Percentiles rank a stretch among this genome's conserved stretches.
Evolutionary conservation across 345 rosid species (phyloP).

Genomic region (Erodium maritimum): DNA sequence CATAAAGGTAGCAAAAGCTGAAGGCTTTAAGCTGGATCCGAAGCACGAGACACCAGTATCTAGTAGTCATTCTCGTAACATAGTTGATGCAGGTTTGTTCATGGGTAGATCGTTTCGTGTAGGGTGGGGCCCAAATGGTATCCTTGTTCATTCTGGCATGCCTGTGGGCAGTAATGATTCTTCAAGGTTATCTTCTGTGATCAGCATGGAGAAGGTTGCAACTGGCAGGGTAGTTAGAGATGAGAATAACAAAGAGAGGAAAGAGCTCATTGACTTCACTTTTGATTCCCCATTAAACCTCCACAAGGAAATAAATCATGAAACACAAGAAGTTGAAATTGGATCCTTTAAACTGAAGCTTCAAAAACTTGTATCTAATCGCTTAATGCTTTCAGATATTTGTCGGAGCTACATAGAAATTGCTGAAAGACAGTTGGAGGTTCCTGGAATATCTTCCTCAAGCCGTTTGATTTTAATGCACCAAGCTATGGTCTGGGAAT

Average conservation of each 20-base stretch:
- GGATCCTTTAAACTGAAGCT: conserved; percentile 68
- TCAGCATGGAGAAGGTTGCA: conserved; percentile 72
- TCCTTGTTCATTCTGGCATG: conserved; percentile 75
- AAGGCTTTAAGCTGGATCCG: conserved; percentile 71
- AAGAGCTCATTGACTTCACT: conserved; percentile 59
- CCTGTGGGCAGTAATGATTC: conserved; percentile 41
- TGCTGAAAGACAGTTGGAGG: conserved; percentile 69
- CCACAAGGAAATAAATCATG: conserved; percentile 51
- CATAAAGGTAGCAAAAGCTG: conserved; percentile 32
- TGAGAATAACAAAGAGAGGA: conserved; percentile 49
- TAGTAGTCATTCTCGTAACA: conserved; percentile 53
- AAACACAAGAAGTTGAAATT: conserved; percentile 42
- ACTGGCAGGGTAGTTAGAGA: conserved; percentile 71
- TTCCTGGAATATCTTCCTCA: conserved; percentile 56
- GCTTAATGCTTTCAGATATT: conserved; percentile 54
- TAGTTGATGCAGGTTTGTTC: conserved; percentile 90
- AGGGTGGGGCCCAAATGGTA: conserved; percentile 97
- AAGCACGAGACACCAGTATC: conserved; percentile 52
- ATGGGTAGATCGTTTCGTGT: conserved; percentile 97
- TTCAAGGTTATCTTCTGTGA: conserved; percentile 53
- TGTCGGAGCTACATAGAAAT: conserved; percentile 73
- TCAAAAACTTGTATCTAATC: conserved; percentile 47
- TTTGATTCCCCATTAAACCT: conserved; percentile 74
- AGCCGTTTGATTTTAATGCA: conserved; percentile 67
- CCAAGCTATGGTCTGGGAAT: conserved; percentile 95